Percentiles rank a stretch among this genome's conserved stretches.
Conservation (phyloP, 2,329 filamentous ascomycete genomes). For the Ceratocystis eucalypticola region DNA sequence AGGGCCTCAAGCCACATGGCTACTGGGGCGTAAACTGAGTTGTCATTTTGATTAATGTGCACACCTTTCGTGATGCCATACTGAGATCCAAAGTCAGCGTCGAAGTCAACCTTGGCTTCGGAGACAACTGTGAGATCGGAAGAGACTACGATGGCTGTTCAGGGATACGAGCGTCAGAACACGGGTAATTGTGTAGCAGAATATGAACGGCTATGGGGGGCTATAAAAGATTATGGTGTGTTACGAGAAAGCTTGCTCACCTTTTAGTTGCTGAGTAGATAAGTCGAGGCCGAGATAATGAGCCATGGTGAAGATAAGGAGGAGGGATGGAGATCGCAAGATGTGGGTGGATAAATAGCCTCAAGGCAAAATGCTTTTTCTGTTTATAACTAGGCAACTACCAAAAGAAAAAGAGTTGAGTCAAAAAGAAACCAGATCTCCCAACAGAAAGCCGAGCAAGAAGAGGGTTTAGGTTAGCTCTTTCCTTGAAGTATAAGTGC, state of each 20-base stretch:
- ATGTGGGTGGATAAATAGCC: background rate
- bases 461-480: background rate
- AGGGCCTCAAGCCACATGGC: conserved; percentile 90
- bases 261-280: conserved; percentile 93
- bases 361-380: background rate
- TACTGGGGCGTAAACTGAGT: conserved; percentile 85
- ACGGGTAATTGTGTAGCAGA: background rate
- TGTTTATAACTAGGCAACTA: background rate
- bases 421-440: background rate
- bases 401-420: background rate
- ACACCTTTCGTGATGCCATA: conserved; percentile 85
- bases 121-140: conserved; percentile 68
- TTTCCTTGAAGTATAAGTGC: background rate
- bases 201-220: too few relatives aligned
- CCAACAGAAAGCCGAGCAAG: background rate
- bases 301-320: conserved; percentile 5
- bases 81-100: conserved; percentile 58
- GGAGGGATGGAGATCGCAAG: background rate
- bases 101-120: conserved; percentile 89
- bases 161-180: conserved; percentile 2
- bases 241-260: conserved; percentile 28
- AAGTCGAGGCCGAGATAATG: conserved; percentile 90
- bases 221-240: background rate
- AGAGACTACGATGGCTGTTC: conserved; percentile 63
- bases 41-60: conserved; percentile 62